Conservation (phyloP, 2,329 filamentous ascomycete genomes). For the Colletotrichum tropicale region DNA sequence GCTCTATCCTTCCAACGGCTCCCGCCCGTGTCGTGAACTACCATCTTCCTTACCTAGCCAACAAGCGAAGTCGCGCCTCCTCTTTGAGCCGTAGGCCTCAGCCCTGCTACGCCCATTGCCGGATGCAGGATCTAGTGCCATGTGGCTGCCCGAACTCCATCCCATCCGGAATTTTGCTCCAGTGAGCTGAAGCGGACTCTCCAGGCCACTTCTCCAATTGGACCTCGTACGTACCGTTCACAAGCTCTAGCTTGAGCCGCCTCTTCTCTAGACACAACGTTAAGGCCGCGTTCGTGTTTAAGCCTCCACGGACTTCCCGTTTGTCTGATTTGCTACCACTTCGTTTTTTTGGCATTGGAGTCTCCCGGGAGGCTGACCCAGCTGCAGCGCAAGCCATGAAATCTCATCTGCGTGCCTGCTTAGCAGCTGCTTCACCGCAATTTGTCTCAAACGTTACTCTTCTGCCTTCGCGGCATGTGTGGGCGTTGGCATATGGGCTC, state of each 20-base stretch:
- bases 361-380: neutral
- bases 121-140: neutral
- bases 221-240: neutral
- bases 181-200: neutral
- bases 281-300: neutral
- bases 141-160: constrained; percentile 2
- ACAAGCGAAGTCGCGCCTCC: neutral
- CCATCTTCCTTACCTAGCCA: neutral
- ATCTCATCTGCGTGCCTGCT: neutral
- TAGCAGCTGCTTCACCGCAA: neutral
- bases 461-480: neutral
- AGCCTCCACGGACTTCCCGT: neutral
- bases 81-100: neutral
- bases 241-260: neutral
- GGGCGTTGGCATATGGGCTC: neutral
- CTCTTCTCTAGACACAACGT: neutral
- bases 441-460: neutral
- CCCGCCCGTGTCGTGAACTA: neutral
- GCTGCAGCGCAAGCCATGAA: neutral
- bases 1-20: neutral
- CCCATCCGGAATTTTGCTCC: neutral
- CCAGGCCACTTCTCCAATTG: neutral
- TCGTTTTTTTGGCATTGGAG: neutral
- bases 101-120: neutral
- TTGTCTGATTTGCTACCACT: neutral